These are phyloP conservation scores for Globisporangium rhizosaccharum DNA, from an alignment of 352 stramenopile species.

Conservation along the genomic window DNA sequence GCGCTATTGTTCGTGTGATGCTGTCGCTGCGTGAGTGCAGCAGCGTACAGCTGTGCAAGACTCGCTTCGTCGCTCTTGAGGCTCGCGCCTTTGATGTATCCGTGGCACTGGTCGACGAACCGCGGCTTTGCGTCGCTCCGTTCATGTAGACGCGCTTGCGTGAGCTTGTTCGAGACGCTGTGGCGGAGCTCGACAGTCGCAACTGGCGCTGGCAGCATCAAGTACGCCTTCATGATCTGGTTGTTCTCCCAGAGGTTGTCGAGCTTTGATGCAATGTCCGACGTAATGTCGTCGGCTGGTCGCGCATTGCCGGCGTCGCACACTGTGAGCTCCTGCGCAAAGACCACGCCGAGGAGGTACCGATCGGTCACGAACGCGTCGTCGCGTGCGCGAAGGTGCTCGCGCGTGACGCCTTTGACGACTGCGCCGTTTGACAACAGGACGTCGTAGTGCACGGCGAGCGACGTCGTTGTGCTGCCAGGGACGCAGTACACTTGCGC, in stretches of 20 bases:
- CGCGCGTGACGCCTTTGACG: conserved; percentile 22
- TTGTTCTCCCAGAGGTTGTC: conserved; percentile 37
- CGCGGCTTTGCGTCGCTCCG: conserved; percentile 28
- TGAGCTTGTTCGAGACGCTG: conserved; percentile 28
- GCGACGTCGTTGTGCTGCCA: neutral
- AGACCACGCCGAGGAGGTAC: conserved; percentile 33
- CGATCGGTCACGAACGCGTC: conserved; percentile 39
- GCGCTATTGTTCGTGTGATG: conserved; percentile 1
- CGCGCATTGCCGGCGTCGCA: conserved; percentile 11
- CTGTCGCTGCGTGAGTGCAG: conserved; percentile 6
- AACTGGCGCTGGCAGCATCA: conserved; percentile 27
- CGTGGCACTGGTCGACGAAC: conserved; percentile 61
- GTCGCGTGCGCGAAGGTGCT: conserved; percentile 29
- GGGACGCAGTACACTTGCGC: conserved; percentile 14
- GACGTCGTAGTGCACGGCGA: conserved; percentile 20
- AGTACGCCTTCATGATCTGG: conserved; percentile 46
- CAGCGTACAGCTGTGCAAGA: conserved; percentile 26
- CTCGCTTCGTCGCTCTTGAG: conserved; percentile 31
- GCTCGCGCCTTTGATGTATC: conserved; percentile 28
- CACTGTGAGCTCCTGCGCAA: conserved; percentile 19
- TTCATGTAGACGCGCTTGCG: conserved; percentile 27
- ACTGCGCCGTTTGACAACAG: conserved; percentile 35
- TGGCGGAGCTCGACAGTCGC: conserved; percentile 35
- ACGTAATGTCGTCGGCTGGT: neutral
- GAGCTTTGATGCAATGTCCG: conserved; percentile 17